Percentiles rank a stretch among this genome's conserved stretches.
These are phyloP conservation scores for Pichia norvegensis DNA, from an alignment of 1,139 yeast genomes.

Conservation along the genomic window DNA sequence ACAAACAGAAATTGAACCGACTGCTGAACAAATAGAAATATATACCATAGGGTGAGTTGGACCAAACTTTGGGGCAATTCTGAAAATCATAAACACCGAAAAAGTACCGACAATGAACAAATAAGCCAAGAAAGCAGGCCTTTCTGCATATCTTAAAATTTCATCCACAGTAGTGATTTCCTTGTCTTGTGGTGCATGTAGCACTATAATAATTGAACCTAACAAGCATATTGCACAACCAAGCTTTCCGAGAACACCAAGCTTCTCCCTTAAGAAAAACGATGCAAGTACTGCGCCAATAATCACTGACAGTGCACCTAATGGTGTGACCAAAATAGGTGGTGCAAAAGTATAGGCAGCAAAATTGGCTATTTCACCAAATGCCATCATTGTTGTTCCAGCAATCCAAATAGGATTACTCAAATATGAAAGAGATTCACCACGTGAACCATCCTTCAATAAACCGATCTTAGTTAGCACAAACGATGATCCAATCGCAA, in stretches of 20 bases:
- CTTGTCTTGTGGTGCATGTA: constrained; percentile 92
- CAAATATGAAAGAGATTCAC: constrained; percentile 67
- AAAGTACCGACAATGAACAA: constrained; percentile 54
- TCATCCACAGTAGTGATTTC: constrained; percentile 86
- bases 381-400: constrained; percentile 84
- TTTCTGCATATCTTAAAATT: constrained; percentile 69
- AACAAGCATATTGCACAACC: constrained; percentile 88
- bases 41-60: constrained; percentile 81
- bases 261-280: constrained; percentile 72
- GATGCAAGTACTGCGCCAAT: constrained; percentile 90
- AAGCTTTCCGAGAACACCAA: constrained; percentile 85
- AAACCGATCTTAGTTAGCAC: constrained; percentile 86
- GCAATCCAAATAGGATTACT: constrained; percentile 94
- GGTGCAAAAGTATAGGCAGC: constrained; percentile 97
- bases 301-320: constrained; percentile 84
- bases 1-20: constrained; percentile 89
- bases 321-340: constrained; percentile 83
- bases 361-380: constrained; percentile 87
- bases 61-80: constrained; percentile 76
- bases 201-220: constrained; percentile 83
- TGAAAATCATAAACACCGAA: constrained; percentile 72
- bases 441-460: constrained; percentile 55
- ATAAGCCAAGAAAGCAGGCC: constrained; percentile 73
- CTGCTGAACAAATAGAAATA: constrained; percentile 82
- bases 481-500: constrained; percentile 87